Evolutionary conservation across 108 stramenopile genomes (phyloP).

Genomic region (Aurantiochytrium sp.): DNA sequence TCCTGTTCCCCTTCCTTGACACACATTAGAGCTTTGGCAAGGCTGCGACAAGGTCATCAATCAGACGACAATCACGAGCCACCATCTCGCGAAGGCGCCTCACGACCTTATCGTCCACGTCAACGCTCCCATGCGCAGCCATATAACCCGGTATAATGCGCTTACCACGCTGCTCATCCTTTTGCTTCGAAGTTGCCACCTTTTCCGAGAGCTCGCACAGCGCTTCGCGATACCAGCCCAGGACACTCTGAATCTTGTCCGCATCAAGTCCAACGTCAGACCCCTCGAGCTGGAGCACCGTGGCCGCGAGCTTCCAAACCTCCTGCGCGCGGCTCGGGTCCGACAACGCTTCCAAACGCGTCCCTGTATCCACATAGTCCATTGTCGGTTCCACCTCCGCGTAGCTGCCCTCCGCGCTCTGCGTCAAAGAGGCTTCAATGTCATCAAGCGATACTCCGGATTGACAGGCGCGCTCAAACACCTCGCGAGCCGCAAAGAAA

Average conservation of each 20-base stretch:
- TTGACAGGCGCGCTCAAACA: conserved; percentile 30
- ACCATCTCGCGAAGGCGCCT: background rate
- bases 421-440: background rate
- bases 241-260: background rate
- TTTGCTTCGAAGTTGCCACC: conserved; percentile 58
- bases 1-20: background rate
- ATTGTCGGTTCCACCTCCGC: background rate
- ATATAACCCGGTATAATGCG: conserved; percentile 65
- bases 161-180: conserved; percentile 69
- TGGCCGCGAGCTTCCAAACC: background rate
- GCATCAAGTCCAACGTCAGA: background rate
- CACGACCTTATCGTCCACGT: conserved; percentile 57
- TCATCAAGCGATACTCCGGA: background rate
- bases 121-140: conserved; percentile 55
- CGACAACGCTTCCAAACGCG: background rate
- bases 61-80: background rate
- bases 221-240: conserved; percentile 37
- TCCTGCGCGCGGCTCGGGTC: conserved; percentile 33
- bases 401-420: background rate
- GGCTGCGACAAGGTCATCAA: background rate
- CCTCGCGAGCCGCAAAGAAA: conserved; percentile 62
- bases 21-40: background rate
- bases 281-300: background rate
- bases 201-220: conserved; percentile 52
- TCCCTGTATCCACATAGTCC: background rate